A percentile compares a stretch with the other conserved stretches of the same genome.
These are phyloP conservation scores for Massarina eburnea DNA, from an alignment of 2,329 filamentous ascomycete species.

Conservation along the genomic window DNA sequence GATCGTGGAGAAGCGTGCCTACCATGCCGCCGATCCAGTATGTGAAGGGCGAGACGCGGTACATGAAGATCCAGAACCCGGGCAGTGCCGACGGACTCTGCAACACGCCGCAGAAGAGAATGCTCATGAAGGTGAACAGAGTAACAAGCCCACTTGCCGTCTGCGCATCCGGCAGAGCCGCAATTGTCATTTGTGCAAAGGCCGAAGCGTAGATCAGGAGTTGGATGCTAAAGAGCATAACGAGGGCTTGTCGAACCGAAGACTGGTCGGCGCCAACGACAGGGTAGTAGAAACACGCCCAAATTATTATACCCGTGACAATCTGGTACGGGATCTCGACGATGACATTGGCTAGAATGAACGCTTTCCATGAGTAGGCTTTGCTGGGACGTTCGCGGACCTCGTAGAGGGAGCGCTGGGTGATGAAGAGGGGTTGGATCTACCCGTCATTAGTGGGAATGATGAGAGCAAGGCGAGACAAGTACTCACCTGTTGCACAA, in stretches of 20 bases:
- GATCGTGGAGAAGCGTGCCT: constrained; percentile 43
- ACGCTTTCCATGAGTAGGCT: constrained; percentile 73
- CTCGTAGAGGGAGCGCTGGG: constrained; percentile 61
- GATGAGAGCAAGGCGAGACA: not conserved
- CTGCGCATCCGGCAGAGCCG: constrained; percentile 67
- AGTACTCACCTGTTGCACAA: constrained; percentile 43
- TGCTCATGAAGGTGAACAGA: constrained; percentile 59
- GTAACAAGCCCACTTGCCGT: constrained; percentile 64
- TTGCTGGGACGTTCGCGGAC: constrained; percentile 65
- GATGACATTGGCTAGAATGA: constrained; percentile 70
- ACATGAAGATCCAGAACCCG: constrained; percentile 80
- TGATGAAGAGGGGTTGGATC: constrained; percentile 62
- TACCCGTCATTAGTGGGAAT: constrained; percentile 38
- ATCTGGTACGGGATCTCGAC: constrained; percentile 71
- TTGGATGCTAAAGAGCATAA: constrained; percentile 65
- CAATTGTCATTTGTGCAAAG: constrained; percentile 74
- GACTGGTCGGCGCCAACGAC: constrained; percentile 42
- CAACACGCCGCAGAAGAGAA: constrained; percentile 57
- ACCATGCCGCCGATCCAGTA: constrained; percentile 55
- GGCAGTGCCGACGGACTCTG: constrained; percentile 61
- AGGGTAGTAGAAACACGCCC: constrained; percentile 67
- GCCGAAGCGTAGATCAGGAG: constrained; percentile 72
- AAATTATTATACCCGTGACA: constrained; percentile 64
- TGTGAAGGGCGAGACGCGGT: constrained; percentile 66
- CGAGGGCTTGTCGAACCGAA: constrained; percentile 56